Base-by-base conservation (phyloP, 257 asterid genomes). In the Ophiorrhiza pumila region DNA sequence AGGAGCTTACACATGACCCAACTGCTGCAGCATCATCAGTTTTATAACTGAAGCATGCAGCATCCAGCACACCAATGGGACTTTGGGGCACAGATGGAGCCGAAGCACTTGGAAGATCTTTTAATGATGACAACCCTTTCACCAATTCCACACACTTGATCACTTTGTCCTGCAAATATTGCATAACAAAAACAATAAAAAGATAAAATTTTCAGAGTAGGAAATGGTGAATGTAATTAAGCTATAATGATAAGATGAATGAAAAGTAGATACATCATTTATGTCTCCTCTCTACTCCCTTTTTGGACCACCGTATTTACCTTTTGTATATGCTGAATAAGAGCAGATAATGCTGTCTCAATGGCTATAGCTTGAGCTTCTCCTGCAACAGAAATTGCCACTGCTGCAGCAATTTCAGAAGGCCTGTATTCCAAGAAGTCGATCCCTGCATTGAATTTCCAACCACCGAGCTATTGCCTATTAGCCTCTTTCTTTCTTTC, bases 371-470 rank as follows among this genome's bases (percentile, higher is more conserved):
- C 68, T 73, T 73, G 81, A 74, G 71, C 78, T 78, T 80, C 84
- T 20, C 72, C 78, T 20, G 80, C 74, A 69, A 72, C 73, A 75
- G 45, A 77, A 32, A 83, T 83, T 69, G 87, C 83, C 61, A 76
- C 85, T 5, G 87, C 87, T 75, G 85, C 83, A 68, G 87, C 85
- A 52, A 83, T 78, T 65, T 75, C 87, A 83, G 87, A 83, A 42
- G 85, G 81, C 78, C 65, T 80, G 81, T 72, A 83, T 66, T 78
- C 84, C 79, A 83, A 73, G 74, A 81, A 78, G 20, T 83, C 73
- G 63, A 73, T 78, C 72, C 81, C 87, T 83, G 83, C 80, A 78
- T 68, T 80, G 56, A 72, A 78, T 80, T 77, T 69, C 77, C 79
- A 73, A 71, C 72, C 32, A 78, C 34, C 65, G 22, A 66, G 57